Evolutionary conservation across 495 filamentous ascomycete genomes (phyloP).

Genomic region (Choiromyces venosus): DNA sequence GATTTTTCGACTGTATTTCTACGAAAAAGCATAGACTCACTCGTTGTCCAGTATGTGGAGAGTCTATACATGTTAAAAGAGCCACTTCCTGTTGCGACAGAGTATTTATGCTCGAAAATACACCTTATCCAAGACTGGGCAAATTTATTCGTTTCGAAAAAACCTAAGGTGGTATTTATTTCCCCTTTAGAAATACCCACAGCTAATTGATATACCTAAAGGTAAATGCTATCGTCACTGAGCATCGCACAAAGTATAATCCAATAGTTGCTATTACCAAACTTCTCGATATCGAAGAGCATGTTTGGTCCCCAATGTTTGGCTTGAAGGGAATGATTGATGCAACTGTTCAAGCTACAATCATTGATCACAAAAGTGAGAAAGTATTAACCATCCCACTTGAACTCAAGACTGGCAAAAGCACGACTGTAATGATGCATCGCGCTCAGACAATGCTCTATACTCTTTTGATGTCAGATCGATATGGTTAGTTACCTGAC

Average conservation of each 20-base stretch:
- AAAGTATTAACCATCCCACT: slow-evolving; percentile 80
- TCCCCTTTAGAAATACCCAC: slow-evolving; percentile 28
- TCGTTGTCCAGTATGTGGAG: slow-evolving; percentile 68
- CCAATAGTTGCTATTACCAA: slow-evolving; percentile 82
- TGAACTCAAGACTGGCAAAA: slow-evolving; percentile 89
- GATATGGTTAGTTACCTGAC: slow-evolving; percentile 59
- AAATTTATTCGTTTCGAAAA: slow-evolving; percentile 63
- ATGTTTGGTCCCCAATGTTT: slow-evolving; percentile 95
- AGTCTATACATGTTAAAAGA: slow-evolving; percentile 79
- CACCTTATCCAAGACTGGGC: slow-evolving; percentile 77
- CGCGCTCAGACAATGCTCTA: slow-evolving; percentile 92
- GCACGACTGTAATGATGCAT: slow-evolving; percentile 65
- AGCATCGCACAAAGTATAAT: slow-evolving; percentile 61
- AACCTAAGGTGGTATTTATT: slow-evolving; percentile 58
- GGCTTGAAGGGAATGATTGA: slow-evolving; percentile 97
- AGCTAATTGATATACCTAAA: slow-evolving; percentile 40
- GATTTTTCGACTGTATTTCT: slow-evolving; percentile 69
- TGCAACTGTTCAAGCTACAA: slow-evolving; percentile 88
- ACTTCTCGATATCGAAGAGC: slow-evolving; percentile 91
- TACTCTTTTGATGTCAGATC: slow-evolving; percentile 84
- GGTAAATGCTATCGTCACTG: slow-evolving; percentile 68
- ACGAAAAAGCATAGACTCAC: slow-evolving; percentile 55
- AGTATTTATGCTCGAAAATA: slow-evolving; percentile 73
- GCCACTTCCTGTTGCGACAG: slow-evolving; percentile 61
- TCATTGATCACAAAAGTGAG: slow-evolving; percentile 58